Percentiles rank a stretch among this genome's conserved stretches.
Conservation (phyloP, 805 yeast species). For the Zygoascus ofunaensis region DNA sequence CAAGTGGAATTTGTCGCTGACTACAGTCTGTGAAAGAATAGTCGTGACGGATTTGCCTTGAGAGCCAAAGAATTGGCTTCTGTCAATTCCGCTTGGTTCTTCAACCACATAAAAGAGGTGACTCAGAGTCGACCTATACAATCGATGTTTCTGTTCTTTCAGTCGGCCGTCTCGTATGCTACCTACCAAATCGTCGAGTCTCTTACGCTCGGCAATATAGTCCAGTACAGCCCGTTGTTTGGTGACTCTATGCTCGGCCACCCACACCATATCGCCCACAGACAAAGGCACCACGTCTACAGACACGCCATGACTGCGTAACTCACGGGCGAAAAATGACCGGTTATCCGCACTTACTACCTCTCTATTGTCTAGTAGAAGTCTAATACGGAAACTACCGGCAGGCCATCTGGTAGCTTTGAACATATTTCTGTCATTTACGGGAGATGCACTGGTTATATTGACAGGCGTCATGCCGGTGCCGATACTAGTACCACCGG, state of each 20-base stretch:
- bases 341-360: constrained; percentile 46
- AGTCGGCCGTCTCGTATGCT: constrained; percentile 86
- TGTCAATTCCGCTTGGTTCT: constrained; percentile 45
- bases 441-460: not conserved
- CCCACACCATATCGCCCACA: constrained; percentile 86
- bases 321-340: constrained; percentile 53
- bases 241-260: constrained; percentile 56
- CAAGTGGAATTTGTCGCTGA: constrained; percentile 56
- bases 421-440: not conserved
- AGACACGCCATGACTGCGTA: constrained; percentile 40
- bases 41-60: constrained; percentile 57
- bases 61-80: not conserved
- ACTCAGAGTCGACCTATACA: constrained; percentile 57
- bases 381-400: constrained; percentile 47
- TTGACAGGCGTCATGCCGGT: not conserved
- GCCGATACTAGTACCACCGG: too few relatives aligned
- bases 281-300: constrained; percentile 51
- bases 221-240: constrained; percentile 62
- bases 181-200: constrained; percentile 73
- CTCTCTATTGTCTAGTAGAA: constrained; percentile 77
- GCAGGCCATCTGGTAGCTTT: constrained; percentile 43
- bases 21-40: constrained; percentile 59
- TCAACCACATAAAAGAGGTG: constrained; percentile 74
- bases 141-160: constrained; percentile 73
- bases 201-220: constrained; percentile 80